Evolutionary conservation across 805 yeast genomes (phyloP), one percentile per base, ranked within the genome.

Genomic region (Candida maltosa): DNA sequence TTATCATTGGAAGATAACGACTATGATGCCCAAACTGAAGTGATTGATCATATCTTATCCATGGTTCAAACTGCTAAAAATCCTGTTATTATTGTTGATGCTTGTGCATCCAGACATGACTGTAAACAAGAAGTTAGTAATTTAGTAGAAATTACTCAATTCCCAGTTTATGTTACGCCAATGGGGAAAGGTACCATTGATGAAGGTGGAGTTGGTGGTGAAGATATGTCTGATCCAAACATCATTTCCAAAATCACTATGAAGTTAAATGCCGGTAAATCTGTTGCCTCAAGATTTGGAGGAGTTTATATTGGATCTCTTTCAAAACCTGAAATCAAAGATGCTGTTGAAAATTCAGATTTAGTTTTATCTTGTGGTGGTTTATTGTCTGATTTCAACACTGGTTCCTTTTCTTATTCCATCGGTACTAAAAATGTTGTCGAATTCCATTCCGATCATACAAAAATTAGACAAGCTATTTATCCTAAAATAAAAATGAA

Each of bases 401-500:
- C 69, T 29, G 69, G 68, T 32, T 57, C 68, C 5, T 60, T 62
- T 49, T 57, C 68, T 2, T 63, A 60, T 52, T 55, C 62, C 5
- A 61, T 61, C 52, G 54, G 56, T 47, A 61, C 69, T 30, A 60
- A 52, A 43, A 62, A 60, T 48, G 46, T 63, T 21, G 60, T 63
- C 28, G 69, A 63, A 50, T 61, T 63, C 57, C 69, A 63, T 45
- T 60, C 69, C 6, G 66, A 62, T 48, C 55, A 62, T 54, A 62
- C 66, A 39, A 63, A 61, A 47, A 56, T 63, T 42, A 54, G 54
- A 44, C 66, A 61, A 41, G 68, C 68, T 36, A 51, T 56, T 16
- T 63, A 57, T 60, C 67, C 67, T 11, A 65, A 66, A 25, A 66
- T 63, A 28, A 62, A 58, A 41, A 63, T 63, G 68, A 62, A 62